Conservation (phyloP, 352 stramenopile genomes). For the Pythium aquatile region DNA sequence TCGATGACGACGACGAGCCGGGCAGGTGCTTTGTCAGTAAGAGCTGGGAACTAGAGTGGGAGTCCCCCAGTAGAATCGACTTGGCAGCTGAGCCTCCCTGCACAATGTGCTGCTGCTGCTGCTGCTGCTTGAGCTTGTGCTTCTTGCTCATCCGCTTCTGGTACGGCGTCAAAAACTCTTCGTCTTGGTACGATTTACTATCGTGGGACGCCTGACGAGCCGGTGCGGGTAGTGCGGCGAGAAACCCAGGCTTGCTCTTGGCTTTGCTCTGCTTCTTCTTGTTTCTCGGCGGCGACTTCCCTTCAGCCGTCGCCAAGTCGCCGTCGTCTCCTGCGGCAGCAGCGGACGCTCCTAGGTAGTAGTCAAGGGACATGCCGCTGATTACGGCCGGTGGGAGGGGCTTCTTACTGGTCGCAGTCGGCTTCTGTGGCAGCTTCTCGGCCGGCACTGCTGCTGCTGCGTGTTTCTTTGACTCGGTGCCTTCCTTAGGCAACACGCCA, state of each 20-base stretch:
- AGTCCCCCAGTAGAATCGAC: slow-evolving; percentile 51
- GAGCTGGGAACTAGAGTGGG: slow-evolving; percentile 22
- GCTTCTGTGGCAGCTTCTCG: slow-evolving; percentile 21
- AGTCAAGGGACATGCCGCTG: slow-evolving; percentile 62
- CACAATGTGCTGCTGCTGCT: slow-evolving; percentile 33
- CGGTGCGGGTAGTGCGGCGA: slow-evolving; percentile 10
- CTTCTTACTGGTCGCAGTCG: slow-evolving; percentile 25
- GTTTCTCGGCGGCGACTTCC: slow-evolving; percentile 29
- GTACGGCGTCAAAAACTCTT: slow-evolving; percentile 40
- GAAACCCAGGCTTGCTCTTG: slow-evolving; percentile 20
- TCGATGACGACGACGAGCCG: neutral
- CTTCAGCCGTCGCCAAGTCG: slow-evolving; percentile 21
- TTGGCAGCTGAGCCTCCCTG: slow-evolving; percentile 35
- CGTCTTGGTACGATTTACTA: slow-evolving; percentile 22
- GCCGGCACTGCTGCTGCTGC: slow-evolving; percentile 9
- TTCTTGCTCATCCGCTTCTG: slow-evolving; percentile 52
- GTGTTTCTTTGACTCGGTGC: slow-evolving; percentile 1
- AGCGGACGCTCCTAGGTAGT: slow-evolving; percentile 50
- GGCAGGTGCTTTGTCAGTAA: slow-evolving; percentile 25
- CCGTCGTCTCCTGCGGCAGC: slow-evolving; percentile 10
- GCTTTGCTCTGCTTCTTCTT: slow-evolving; percentile 39
- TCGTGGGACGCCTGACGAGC: neutral
- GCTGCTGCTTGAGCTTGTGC: slow-evolving; percentile 39
- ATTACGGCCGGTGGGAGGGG: slow-evolving; percentile 28
- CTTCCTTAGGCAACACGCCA: slow-evolving; percentile 23